A percentile compares a stretch with the other conserved stretches of the same genome.
Evolutionary conservation across 2,329 filamentous ascomycete genomes (phyloP).

Genomic region (Ophiocordyceps camponoti-floridani): DNA sequence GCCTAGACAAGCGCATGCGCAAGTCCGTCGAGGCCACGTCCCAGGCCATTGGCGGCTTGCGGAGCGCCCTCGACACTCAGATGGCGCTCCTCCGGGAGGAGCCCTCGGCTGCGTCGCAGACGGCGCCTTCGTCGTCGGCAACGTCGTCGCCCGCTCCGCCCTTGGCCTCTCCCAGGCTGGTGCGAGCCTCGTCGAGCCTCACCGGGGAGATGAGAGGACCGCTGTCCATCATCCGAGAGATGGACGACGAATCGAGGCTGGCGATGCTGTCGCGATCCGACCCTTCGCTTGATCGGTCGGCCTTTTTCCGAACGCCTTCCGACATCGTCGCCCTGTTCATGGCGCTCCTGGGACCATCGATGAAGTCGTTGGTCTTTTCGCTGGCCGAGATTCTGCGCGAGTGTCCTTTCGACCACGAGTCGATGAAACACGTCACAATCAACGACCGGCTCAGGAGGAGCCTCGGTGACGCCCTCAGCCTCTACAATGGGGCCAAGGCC

Average conservation of each 20-base stretch:
- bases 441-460: conserved; percentile 70
- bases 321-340: conserved; percentile 93
- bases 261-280: conserved; percentile 11
- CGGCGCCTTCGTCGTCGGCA: neutral
- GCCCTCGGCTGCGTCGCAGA: conserved; percentile 5
- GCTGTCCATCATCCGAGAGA: conserved; percentile 45
- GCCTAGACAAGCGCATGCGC: conserved; percentile 61
- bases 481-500: conserved; percentile 62
- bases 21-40: conserved; percentile 71
- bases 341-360: conserved; percentile 70
- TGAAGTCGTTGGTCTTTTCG: conserved; percentile 90
- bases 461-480: conserved; percentile 57
- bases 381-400: conserved; percentile 78
- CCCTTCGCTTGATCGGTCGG: conserved; percentile 10
- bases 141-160: conserved; percentile 4
- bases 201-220: conserved; percentile 25
- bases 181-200: conserved; percentile 11
- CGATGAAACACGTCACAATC: conserved; percentile 50
- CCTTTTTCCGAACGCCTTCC: conserved; percentile 40
- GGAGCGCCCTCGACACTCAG: conserved; percentile 78
- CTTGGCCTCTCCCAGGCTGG: conserved; percentile 9
- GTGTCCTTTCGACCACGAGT: conserved; percentile 57
- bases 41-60: conserved; percentile 76
- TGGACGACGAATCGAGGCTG: conserved; percentile 24
- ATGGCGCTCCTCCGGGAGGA: conserved; percentile 64